Evolutionary conservation across 2,329 filamentous ascomycete genomes (phyloP), one percentile per base, ranked within the genome.

Genomic region (Fusarium dimerum): DNA sequence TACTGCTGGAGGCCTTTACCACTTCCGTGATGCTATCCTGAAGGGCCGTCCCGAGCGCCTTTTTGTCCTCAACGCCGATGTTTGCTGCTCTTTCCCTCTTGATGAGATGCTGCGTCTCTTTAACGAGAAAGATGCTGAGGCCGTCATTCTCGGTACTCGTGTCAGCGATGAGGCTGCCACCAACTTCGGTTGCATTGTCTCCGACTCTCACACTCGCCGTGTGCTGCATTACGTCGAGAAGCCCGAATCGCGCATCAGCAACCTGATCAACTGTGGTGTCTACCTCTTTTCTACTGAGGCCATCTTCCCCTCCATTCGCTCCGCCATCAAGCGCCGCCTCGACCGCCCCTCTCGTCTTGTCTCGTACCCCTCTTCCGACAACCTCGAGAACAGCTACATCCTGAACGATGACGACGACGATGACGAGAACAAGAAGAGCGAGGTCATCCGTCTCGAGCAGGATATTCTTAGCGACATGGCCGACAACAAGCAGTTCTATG

Each of bases 151-250:
- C 59, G 94, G 94, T 48, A 99, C 94, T 40, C 83, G 92, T 50
- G 91, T 97, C 52, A 86, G 86, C 69, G 90, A 95, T 68, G 93
- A 97, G 51, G 89, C 92, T 17, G 93, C 94, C 32, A 89, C 84
- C 66, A 97, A 97, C 80, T 99, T 97, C 71, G 94, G 94, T 58
- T 99, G 94, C 81, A 96, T 97, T 68, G 94, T 97, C 51, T 94
- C 90, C 50, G 94, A 99, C 73, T 79, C 88, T 41, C 91, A 97
- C 76, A 96, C 90, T 60, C 92, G 93, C 72, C 91, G 93, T 62
- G 94, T 99, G 43, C 86, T 97, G 55, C 94, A 99, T 78, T 97
- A 99, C 76, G 94, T 99, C 71, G 94, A 97, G 83, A 97, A 97
- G 80, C 94, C 94, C 61, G 93, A 99, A 75, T 92, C 89, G 50